Conservation (phyloP, 176 grass and related monocot genomes). For the Hordeum marinum region DNA sequence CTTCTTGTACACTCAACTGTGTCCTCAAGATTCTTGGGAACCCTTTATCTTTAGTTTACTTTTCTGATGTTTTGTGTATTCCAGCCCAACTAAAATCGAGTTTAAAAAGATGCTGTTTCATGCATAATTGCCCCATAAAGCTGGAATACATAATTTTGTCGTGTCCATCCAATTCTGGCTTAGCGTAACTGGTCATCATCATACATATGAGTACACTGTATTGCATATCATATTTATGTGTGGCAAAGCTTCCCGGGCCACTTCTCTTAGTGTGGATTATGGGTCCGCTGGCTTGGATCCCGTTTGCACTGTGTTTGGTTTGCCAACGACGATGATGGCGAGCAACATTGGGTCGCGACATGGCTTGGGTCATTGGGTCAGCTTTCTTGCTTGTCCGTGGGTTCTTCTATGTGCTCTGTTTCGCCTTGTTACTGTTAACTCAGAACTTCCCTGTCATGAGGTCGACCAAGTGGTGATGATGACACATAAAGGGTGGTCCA, state of each 20-base stretch:
- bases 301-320: background rate
- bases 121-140: background rate
- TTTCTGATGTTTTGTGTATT: conserved; percentile 30
- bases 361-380: background rate
- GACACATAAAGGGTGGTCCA: background rate
- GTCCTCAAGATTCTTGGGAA: conserved; percentile 29
- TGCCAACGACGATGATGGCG: background rate
- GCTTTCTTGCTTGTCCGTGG: background rate
- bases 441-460: background rate
- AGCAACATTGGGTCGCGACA: background rate
- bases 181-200: conserved; percentile 15
- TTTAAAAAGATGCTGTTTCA: conserved; percentile 9
- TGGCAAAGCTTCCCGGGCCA: background rate
- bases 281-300: background rate
- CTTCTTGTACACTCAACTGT: conserved; percentile 34
- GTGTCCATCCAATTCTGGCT: conserved; percentile 12
- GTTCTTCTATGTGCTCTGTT: background rate
- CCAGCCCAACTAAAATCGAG: background rate
- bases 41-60: conserved; percentile 28
- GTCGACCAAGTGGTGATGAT: background rate
- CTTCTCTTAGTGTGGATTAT: background rate
- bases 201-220: background rate
- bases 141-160: background rate
- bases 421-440: background rate
- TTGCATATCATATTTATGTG: background rate